phyloP scores from a whole-genome alignment of 768 basidiomycete species.

The Podaxis sp. region DNA sequence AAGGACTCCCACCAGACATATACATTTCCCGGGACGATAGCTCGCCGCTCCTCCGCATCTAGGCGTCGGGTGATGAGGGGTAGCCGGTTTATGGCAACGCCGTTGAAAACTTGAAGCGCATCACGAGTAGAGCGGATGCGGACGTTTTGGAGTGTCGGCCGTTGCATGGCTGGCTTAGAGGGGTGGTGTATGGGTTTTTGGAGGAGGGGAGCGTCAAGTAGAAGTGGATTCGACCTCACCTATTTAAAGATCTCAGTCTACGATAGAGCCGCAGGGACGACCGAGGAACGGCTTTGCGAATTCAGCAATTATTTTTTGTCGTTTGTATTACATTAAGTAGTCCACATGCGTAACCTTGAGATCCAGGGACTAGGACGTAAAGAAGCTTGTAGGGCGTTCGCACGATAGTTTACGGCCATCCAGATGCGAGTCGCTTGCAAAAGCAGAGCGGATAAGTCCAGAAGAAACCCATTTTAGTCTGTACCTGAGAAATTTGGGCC shows the following conservation, averaged over 20 bases:
- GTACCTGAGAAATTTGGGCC: slow-evolving; percentile 31
- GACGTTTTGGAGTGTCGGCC: slow-evolving; percentile 71
- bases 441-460: slow-evolving; percentile 36
- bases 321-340: slow-evolving; percentile 55
- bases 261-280: slow-evolving; percentile 29
- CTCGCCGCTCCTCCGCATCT: slow-evolving; percentile 77
- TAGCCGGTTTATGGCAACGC: slow-evolving; percentile 63
- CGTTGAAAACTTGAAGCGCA: slow-evolving; percentile 80
- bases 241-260: slow-evolving; percentile 3
- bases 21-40: slow-evolving; percentile 73
- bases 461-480: slow-evolving; percentile 30
- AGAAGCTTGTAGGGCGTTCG: slow-evolving; percentile 30
- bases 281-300: slow-evolving; percentile 35
- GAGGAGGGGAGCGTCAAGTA: slow-evolving; percentile 16
- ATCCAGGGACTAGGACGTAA: slow-evolving; percentile 43
- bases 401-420: slow-evolving; percentile 28
- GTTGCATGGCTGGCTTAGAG: slow-evolving; percentile 50
- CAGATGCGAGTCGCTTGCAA: slow-evolving; percentile 36
- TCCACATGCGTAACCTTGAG: slow-evolving; percentile 40
- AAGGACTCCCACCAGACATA: slow-evolving; percentile 60
- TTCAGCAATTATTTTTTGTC: slow-evolving; percentile 48
- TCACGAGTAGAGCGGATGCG: slow-evolving; percentile 78
- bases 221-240: slow-evolving; percentile 17
- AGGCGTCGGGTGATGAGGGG: slow-evolving; percentile 80
- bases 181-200: slow-evolving; percentile 13